Evolutionary conservation across 2,329 filamentous ascomycete genomes (phyloP), one percentile per base, ranked within the genome.

Genomic region (Epichloe glyceriae): DNA sequence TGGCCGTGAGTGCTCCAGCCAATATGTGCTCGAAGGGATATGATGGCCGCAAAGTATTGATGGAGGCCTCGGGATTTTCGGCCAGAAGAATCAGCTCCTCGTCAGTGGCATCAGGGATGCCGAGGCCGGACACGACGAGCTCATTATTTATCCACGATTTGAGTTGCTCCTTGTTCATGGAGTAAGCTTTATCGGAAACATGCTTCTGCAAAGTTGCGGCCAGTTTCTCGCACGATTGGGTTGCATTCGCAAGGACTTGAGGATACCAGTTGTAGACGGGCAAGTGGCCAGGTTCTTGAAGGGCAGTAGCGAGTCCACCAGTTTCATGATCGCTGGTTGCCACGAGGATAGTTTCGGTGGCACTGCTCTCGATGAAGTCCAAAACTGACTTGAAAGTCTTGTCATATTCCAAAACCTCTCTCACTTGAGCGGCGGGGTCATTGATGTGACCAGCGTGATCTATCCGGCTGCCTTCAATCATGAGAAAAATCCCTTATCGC

Each of bases 1-100:
- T 98, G 93, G 30, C 93, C 93, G 65, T 96, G 91, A 0, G 90
- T 95, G 56, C 80, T 84, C 93, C 93, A 98, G 14, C 93, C 94
- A 42, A 95, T 80, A 62, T 95, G 88, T 1, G 90, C 87, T 53
- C 93, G 81, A 4, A 86, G 78, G 58, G 87, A 95, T 58, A 97
- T 80, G 72, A 98, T 91, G 61, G 88, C 83, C 0, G 89, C 82
- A 62, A 97, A 2, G 78, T 70, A 3, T 74, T 67, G 34, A 74
- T 69, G 11, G 82, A 75, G 3, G 69, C 66, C 1, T 72, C 71
- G 0, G 82, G 78, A 26, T 75, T 67, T 35, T 79, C 69, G 22
- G 87, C 73, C 34, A 96, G 72, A 5, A 67, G 65, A 22, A 80
- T 67, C 38, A 97, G 73, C 67, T 98, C 93, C 0, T 76, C 74